phyloP scores from a whole-genome alignment of 495 filamentous ascomycete species.

The Penicillium manginii region DNA sequence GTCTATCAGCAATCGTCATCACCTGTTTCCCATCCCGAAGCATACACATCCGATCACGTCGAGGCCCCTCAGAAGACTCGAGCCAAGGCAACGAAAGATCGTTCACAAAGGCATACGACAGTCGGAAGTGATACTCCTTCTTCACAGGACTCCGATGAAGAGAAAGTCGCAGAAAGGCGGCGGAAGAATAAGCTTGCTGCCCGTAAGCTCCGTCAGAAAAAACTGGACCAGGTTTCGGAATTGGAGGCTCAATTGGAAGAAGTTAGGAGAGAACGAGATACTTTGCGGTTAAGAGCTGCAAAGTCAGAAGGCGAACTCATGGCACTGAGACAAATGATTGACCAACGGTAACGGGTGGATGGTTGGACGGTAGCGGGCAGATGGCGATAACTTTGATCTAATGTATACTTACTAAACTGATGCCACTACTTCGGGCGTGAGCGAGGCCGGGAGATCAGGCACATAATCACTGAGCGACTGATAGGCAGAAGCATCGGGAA shows the following conservation, averaged over 20 bases:
- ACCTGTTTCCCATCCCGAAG: background rate
- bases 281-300: constrained; percentile 10
- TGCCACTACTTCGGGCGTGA: background rate
- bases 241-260: constrained; percentile 12
- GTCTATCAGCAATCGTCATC: background rate
- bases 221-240: constrained; percentile 11
- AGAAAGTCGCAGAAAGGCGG: constrained; percentile 6
- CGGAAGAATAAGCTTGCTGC: constrained; percentile 14
- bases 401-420: background rate
- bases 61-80: background rate
- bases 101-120: background rate
- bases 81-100: background rate
- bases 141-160: constrained; percentile 17
- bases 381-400: background rate
- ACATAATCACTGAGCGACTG: background rate
- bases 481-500: too few relatives aligned
- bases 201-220: constrained; percentile 13
- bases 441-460: background rate
- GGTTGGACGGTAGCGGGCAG: background rate
- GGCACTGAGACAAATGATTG: constrained; percentile 14
- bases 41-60: background rate
- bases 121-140: constrained; percentile 8
- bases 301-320: constrained; percentile 14
- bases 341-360: background rate
- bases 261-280: constrained; percentile 13